phyloP scores from a whole-genome alignment of 306 rosid species.

The barrel medic (Medicago truncatula) region DNA sequence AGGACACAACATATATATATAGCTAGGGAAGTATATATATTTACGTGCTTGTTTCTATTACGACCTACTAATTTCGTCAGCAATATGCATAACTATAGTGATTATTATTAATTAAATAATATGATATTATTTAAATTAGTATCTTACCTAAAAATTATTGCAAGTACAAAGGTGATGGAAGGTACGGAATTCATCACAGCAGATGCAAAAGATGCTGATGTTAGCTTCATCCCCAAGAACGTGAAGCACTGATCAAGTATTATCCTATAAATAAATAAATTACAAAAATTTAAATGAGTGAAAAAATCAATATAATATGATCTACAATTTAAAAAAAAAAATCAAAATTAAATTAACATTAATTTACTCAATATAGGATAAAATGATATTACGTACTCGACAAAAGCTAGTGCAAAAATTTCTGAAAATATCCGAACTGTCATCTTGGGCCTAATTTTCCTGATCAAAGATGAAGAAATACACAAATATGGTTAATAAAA shows the following conservation, averaged over 20 bases:
- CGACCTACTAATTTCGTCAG: not conserved
- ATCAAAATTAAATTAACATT: too few relatives aligned
- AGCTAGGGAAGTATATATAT: too few relatives aligned
- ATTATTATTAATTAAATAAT: not conserved
- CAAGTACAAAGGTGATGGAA: conserved; percentile 48
- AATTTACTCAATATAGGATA: not conserved
- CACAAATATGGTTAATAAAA: not conserved
- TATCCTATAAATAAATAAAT: conserved; percentile 38
- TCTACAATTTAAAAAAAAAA: not conserved
- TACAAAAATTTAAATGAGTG: not conserved
- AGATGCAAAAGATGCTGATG: conserved; percentile 55
- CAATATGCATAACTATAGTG: not conserved
- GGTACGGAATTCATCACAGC: conserved; percentile 52
- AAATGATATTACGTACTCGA: conserved; percentile 58
- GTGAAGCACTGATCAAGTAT: conserved; percentile 48
- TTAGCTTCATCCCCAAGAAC: conserved; percentile 42
- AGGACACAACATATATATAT: conserved; percentile 32
- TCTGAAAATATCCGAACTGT: conserved; percentile 64
- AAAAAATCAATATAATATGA: too few relatives aligned
- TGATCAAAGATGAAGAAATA: conserved; percentile 27
- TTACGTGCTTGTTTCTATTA: too few relatives aligned
- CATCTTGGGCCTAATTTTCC: conserved; percentile 87
- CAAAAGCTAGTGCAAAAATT: conserved; percentile 69
- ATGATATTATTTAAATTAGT: not conserved
- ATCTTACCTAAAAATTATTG: conserved; percentile 44